Evolutionary conservation across 2,329 filamentous ascomycete genomes (phyloP), one percentile per base, ranked within the genome.

Genomic region (Monilinia fructigena): DNA sequence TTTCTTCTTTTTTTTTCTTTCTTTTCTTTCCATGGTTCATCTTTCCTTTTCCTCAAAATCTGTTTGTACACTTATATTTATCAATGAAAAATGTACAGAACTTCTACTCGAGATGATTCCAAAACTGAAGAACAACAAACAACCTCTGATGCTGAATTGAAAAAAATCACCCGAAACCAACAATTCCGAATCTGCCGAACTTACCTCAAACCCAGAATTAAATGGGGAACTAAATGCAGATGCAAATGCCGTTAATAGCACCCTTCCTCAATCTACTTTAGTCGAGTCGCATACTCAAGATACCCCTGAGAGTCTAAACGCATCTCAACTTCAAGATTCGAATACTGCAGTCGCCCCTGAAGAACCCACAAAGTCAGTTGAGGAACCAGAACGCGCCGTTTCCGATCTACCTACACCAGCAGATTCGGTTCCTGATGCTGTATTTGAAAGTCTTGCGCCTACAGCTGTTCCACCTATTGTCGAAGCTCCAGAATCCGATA

Each of bases 31-130:
- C 38, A 14, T 45, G 14, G 14, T 18, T 14, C 16, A 16, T 20
- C 4, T 45, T 45, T 20, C 42, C 18, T 45, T 45, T n/a, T 47
- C 45, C 45, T 47, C 45, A 47, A 40, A 14, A 28, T 60, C 70
- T 48, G 70, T 73, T 71, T 56, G 73, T 75, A 66, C 71, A 72
- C 60, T 68, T 73, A 65, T 67, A 76, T 73, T 75, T 75, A 75
- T 75, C 64, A 74, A 73, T 73, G 50, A 69, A 74, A 73, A 70
- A 65, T 68, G 69, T 71, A 64, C 72, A 77, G 75, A 74, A 70
- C 63, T 67, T 70, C 74, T 66, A 71, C 66, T 68, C 72, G 65
- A 70, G 70, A 76, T 75, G 74, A 74, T 65, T 68, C 69, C 67
- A 71, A 55, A 48, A 55, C 26, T 66, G 63, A 66, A 56, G 35